These are phyloP conservation scores for Rhodotorula sp. DNA, from an alignment of 1,284 basidiomycete genomes.

Conservation along the genomic window DNA sequence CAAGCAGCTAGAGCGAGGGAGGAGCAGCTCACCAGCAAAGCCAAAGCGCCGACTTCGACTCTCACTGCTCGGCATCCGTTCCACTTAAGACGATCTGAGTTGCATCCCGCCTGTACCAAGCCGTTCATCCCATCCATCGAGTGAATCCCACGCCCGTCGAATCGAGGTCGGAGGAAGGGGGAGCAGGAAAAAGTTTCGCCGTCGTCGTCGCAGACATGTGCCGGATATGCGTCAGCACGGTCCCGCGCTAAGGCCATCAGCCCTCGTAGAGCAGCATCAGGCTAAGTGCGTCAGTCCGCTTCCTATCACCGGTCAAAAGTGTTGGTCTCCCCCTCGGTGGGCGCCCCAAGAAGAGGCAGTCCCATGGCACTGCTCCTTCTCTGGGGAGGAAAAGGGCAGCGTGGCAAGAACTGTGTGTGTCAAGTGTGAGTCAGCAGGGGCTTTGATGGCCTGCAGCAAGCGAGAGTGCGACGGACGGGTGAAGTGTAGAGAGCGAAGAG, in stretches of 20 bases:
- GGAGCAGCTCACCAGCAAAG: too few species aligned
- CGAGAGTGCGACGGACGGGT: background rate
- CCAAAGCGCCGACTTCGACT: too few species aligned
- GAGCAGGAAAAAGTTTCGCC: background rate
- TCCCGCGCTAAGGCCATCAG: slow-evolving; percentile 10
- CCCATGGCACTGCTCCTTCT: slow-evolving; percentile 31
- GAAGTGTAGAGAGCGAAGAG: background rate
- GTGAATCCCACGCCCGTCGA: too few species aligned
- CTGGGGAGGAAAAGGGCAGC: slow-evolving; percentile 28
- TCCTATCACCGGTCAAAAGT: slow-evolving; percentile 22
- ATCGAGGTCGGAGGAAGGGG: background rate
- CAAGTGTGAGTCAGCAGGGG: background rate
- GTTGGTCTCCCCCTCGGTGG: slow-evolving; percentile 25
- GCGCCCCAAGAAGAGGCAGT: slow-evolving; percentile 1
- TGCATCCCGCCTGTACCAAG: too few species aligned
- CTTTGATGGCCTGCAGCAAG: background rate
- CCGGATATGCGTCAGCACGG: slow-evolving; percentile 28
- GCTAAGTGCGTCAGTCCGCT: slow-evolving; percentile 20
- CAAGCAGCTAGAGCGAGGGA: too few species aligned
- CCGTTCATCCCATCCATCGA: too few species aligned
- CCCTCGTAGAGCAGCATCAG: slow-evolving; percentile 9
- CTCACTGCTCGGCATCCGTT: too few species aligned
- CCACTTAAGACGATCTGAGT: too few species aligned
- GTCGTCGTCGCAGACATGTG: background rate
- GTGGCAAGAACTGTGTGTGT: slow-evolving; percentile 27